Conservation (phyloP, 2,329 filamentous ascomycete species). For the Fusarium burgessii region DNA sequence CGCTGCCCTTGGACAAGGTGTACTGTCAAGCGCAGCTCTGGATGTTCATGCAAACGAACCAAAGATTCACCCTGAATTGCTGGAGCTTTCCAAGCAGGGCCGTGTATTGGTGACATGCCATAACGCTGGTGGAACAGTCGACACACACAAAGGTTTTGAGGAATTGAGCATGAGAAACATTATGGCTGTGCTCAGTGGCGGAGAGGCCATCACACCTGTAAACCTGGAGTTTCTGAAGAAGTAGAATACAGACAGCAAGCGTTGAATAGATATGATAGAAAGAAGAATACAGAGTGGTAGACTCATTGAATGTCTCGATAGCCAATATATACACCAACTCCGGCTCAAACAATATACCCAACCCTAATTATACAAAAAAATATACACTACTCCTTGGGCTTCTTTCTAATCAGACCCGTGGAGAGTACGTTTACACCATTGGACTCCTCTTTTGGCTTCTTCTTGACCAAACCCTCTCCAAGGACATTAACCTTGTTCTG, state of each 20-base stretch:
- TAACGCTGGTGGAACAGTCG: constrained; percentile 74
- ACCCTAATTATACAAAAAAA: constrained; percentile 1
- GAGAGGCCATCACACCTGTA: constrained; percentile 69
- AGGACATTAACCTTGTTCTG: constrained; percentile 60
- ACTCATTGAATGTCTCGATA: not conserved
- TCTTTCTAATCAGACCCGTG: constrained; percentile 66
- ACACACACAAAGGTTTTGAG: constrained; percentile 76
- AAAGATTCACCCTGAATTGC: constrained; percentile 60
- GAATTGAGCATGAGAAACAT: constrained; percentile 75
- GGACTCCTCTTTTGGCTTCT: constrained; percentile 62
- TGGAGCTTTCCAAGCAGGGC: constrained; percentile 52
- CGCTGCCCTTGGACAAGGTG: constrained; percentile 65
- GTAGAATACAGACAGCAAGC: not conserved
- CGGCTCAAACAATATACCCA: constrained; percentile 28
- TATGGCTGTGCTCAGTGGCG: constrained; percentile 66
- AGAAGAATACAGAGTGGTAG: constrained; percentile 8
- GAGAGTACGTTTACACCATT: constrained; percentile 60
- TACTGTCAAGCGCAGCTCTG: constrained; percentile 66
- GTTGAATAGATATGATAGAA: not conserved
- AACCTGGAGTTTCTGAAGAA: constrained; percentile 66
- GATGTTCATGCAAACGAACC: constrained; percentile 75
- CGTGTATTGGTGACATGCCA: constrained; percentile 73
- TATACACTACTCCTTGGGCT: constrained; percentile 58
- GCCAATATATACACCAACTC: constrained; percentile 34
- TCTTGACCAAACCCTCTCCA: constrained; percentile 61